Base-by-base conservation (phyloP, 2,329 filamentous ascomycete genomes). In the Colletotrichum acutatum region DNA sequence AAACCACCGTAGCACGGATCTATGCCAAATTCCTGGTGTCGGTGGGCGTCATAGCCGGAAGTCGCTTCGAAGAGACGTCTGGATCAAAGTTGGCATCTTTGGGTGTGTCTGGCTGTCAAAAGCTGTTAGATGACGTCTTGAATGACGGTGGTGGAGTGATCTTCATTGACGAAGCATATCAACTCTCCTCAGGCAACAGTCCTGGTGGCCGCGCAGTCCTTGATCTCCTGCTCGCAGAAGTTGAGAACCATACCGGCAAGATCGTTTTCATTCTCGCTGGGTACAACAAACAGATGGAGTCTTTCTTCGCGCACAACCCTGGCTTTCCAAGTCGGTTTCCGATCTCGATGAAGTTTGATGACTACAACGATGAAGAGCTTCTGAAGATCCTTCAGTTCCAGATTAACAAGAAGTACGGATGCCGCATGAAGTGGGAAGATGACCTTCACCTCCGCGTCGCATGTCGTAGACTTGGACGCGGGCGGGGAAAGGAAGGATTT, bases 121-220 rank as follows among this genome's bases (percentile, higher is more conserved):
- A 86, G 14, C 80, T 91, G 0, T 24, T 85, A 0, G 79, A 84
- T 0, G 61, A 77, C 0, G 85, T 95, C 0, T 79, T 90, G 4
- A 84, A 90, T 32, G 75, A 81, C 0, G 90, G 89, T 0, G 93
- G 93, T 0, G 94, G 94, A 0, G 91, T 91, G 0, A 77, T 94
- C 1, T 95, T 96, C 77, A 92, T 96, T 26, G 94, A 96, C 72
- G 93, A 96, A 79, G 93, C 93, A 0, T 95, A 96, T 77, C 93
- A 95, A 75, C 84, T 96, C 0, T 86, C 90, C 0, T 89, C 89
- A 0, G 88, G 88, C 0, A 88, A 89, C 68, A 92, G 83, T 26
- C 76, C 79, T 2, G 89, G 88, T 0, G 93, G 93, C 0, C 84
- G 82, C 0, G 86, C 87, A 0, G 92, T 95, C 0, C 83, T 96